Conservation (phyloP, 768 basidiomycete genomes). For the Termitomyces sp. region DNA sequence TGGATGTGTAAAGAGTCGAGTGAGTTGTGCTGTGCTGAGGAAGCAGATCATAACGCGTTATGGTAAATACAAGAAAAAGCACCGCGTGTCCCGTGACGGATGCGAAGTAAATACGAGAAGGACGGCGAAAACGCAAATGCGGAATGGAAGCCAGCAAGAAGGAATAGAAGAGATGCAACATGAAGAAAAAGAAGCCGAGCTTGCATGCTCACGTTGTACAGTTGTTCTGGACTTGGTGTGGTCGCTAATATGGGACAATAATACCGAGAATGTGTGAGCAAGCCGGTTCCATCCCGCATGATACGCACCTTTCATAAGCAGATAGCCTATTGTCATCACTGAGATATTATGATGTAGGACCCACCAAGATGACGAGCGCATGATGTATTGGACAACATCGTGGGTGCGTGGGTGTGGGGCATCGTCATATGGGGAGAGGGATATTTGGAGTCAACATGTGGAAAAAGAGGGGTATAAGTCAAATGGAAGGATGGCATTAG, state of each 20-base stretch:
- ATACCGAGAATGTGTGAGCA: constrained; percentile 7
- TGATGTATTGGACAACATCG: not conserved
- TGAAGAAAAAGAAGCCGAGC: constrained; percentile 9
- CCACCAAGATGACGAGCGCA: constrained; percentile 5
- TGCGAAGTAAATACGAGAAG: constrained; percentile 7
- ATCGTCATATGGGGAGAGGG: not conserved
- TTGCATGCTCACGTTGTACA: constrained; percentile 39
- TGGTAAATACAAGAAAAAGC: constrained; percentile 1
- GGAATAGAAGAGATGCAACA: not conserved
- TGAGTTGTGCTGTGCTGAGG: constrained; percentile 2
- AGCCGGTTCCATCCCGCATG: constrained; percentile 9
- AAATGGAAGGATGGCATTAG: not conserved
- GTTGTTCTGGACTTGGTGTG: constrained; percentile 46
- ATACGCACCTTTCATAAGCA: constrained; percentile 52
- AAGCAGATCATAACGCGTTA: not conserved
- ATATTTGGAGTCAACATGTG: too few relatives aligned
- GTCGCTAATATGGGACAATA: constrained; percentile 34
- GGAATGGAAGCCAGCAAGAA: constrained; percentile 9
- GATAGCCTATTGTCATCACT: constrained; percentile 55
- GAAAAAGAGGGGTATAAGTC: not conserved
- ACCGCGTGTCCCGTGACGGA: constrained; percentile 10
- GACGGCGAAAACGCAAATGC: constrained; percentile 4
- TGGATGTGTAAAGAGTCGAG: constrained; percentile 18
- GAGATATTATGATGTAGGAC: constrained; percentile 1
- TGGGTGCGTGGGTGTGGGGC: not conserved